phyloP scores from a whole-genome alignment of 495 filamentous ascomycete genomes.

The Daldinia vernicosa region DNA sequence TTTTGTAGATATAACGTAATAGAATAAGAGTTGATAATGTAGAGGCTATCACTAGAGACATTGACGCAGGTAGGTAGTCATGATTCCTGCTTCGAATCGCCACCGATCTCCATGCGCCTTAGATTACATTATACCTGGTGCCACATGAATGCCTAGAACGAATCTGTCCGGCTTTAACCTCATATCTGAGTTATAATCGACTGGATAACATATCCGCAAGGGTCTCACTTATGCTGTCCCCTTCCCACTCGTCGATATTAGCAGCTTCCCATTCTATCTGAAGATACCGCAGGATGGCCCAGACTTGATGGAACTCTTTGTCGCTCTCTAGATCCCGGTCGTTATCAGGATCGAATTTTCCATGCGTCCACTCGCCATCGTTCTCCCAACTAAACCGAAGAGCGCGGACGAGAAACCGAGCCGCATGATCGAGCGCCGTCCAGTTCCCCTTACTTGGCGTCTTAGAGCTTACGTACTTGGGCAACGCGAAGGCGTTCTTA shows the following conservation, averaged over 20 bases:
- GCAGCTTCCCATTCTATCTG: slow-evolving; percentile 45
- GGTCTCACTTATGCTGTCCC: slow-evolving; percentile 3
- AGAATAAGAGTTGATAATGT: background rate
- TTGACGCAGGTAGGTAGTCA: background rate
- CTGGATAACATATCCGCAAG: slow-evolving; percentile 11
- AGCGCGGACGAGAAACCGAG: slow-evolving; percentile 38
- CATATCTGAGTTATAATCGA: background rate
- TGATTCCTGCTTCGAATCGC: background rate
- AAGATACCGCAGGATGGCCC: slow-evolving; percentile 41
- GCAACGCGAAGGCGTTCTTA: slow-evolving; percentile 25
- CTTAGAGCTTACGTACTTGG: slow-evolving; percentile 24
- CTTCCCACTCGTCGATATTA: slow-evolving; percentile 42
- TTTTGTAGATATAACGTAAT: no score
- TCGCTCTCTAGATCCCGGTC: slow-evolving; percentile 38
- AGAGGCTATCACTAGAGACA: background rate
- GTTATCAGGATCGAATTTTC: slow-evolving; percentile 35
- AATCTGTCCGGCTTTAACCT: background rate
- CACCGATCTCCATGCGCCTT: background rate
- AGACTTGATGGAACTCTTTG: slow-evolving; percentile 40
- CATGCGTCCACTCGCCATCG: slow-evolving; percentile 41
- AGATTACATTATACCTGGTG: background rate
- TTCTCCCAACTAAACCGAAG: slow-evolving; percentile 44
- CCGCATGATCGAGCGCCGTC: slow-evolving; percentile 37
- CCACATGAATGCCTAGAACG: background rate
- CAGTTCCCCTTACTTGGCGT: slow-evolving; percentile 25